phyloP scores from a whole-genome alignment of 2,329 filamentous ascomycete genomes.

The Coleophoma cylindrospora region DNA sequence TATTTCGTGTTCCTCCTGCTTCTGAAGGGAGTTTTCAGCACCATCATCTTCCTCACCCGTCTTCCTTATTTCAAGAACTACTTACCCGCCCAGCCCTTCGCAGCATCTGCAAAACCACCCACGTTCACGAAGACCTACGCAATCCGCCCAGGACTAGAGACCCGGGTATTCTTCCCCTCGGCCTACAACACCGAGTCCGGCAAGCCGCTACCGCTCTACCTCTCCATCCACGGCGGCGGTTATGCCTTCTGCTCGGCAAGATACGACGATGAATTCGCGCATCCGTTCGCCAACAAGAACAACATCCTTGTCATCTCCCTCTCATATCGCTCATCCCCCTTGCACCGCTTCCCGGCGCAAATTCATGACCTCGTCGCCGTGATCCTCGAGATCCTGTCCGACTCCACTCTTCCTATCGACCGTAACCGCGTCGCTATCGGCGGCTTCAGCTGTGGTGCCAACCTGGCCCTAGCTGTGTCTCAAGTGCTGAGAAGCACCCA shows the following conservation, averaged over 20 bases:
- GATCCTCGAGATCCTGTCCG: constrained; percentile 33
- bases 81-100: neutral
- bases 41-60: neutral
- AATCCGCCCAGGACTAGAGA: constrained; percentile 16
- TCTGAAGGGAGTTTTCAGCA: neutral
- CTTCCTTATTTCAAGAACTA: neutral
- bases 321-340: constrained; percentile 44
- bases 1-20: neutral
- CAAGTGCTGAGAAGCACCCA: constrained; percentile 28
- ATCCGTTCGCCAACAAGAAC: constrained; percentile 33
- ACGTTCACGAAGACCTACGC: constrained; percentile 10
- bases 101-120: neutral
- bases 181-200: constrained; percentile 15
- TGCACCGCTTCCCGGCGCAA: constrained; percentile 35
- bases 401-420: constrained; percentile 41
- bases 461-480: constrained; percentile 37
- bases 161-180: constrained; percentile 35
- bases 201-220: constrained; percentile 32
- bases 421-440: constrained; percentile 33
- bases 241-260: constrained; percentile 38
- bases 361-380: constrained; percentile 41
- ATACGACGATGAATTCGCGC: constrained; percentile 43
- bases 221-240: constrained; percentile 48
- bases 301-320: constrained; percentile 39
- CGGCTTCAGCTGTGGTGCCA: constrained; percentile 48